Percentiles rank a stretch among this genome's conserved stretches.
phyloP scores from a whole-genome alignment of 257 asterid genomes.

The Rubia yunnanensis region DNA sequence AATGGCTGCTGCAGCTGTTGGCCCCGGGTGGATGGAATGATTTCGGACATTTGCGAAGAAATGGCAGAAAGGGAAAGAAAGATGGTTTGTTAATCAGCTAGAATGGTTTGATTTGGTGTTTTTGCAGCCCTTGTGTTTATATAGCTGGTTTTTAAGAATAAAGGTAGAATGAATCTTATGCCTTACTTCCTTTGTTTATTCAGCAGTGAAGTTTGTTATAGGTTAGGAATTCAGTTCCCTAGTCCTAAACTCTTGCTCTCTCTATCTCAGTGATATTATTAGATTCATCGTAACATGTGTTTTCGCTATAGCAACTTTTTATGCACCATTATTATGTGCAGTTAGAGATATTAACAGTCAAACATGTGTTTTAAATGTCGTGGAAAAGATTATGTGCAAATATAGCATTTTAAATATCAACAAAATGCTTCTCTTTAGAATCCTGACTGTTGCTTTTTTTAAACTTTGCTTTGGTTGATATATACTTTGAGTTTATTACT shows the following conservation, averaged over 20 bases:
- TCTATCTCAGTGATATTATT: too few relatives aligned
- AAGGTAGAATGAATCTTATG: slow-evolving; percentile 41
- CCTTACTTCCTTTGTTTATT: slow-evolving; percentile 53
- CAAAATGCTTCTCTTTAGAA: slow-evolving; percentile 1
- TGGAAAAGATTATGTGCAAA: too few relatives aligned
- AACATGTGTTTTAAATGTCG: too few relatives aligned
- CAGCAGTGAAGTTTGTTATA: slow-evolving; percentile 15
- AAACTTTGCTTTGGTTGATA: slow-evolving; percentile 14
- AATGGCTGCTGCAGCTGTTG: slow-evolving; percentile 10
- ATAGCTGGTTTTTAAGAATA: slow-evolving; percentile 36
- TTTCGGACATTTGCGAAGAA: not conserved
- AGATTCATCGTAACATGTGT: too few relatives aligned
- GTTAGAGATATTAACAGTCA: too few relatives aligned
- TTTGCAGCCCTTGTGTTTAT: slow-evolving; percentile 14
- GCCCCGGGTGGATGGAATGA: slow-evolving; percentile 6
- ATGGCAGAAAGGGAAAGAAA: not conserved
- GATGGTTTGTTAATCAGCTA: not conserved
- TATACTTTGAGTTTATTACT: not conserved
- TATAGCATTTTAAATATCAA: too few relatives aligned
- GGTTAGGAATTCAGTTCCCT: slow-evolving; percentile 40
- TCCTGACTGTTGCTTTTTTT: not conserved
- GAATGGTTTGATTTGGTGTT: slow-evolving; percentile 16
- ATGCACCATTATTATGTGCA: too few relatives aligned
- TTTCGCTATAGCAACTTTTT: too few relatives aligned
- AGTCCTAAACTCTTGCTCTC: too few relatives aligned